phyloP scores from a whole-genome alignment of 2,329 filamentous ascomycete genomes.

The Metarhizium robertsii region DNA sequence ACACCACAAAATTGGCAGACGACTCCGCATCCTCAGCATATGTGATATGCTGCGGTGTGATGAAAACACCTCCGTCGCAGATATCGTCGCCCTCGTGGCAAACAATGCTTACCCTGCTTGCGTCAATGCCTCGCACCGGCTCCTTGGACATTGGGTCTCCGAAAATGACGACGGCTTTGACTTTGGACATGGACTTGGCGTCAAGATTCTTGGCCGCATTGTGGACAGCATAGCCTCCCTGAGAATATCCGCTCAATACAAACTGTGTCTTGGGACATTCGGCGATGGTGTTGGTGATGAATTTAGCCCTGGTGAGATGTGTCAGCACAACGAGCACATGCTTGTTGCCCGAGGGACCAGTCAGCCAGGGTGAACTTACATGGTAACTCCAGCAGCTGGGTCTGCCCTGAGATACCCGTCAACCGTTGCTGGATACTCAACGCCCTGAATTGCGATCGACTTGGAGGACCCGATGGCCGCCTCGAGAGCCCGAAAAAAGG shows the following conservation, averaged over 20 bases:
- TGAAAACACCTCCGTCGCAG: conserved; percentile 18
- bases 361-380: conserved; percentile 11
- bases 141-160: conserved; percentile 18
- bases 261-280: conserved; percentile 16
- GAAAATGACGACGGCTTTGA: conserved; percentile 22
- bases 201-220: conserved; percentile 16
- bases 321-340: background rate
- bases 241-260: conserved; percentile 19
- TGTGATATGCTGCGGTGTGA: conserved; percentile 16
- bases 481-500: conserved; percentile 15
- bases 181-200: conserved; percentile 12
- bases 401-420: conserved; percentile 16
- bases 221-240: conserved; percentile 18
- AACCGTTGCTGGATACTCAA: conserved; percentile 18
- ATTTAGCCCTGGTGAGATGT: conserved; percentile 21
- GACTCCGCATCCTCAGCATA: conserved; percentile 15
- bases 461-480: conserved; percentile 3
- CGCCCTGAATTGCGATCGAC: conserved; percentile 16
- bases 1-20: conserved; percentile 14
- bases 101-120: conserved; percentile 12
- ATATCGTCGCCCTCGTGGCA: conserved; percentile 20
- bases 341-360: background rate
- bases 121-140: conserved; percentile 13
- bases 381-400: conserved; percentile 10
- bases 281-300: conserved; percentile 18